A percentile compares a stretch with the other conserved stretches of the same genome.
Conservation (phyloP, 2,329 filamentous ascomycete species). For the Akanthomyces muscarius region DNA sequence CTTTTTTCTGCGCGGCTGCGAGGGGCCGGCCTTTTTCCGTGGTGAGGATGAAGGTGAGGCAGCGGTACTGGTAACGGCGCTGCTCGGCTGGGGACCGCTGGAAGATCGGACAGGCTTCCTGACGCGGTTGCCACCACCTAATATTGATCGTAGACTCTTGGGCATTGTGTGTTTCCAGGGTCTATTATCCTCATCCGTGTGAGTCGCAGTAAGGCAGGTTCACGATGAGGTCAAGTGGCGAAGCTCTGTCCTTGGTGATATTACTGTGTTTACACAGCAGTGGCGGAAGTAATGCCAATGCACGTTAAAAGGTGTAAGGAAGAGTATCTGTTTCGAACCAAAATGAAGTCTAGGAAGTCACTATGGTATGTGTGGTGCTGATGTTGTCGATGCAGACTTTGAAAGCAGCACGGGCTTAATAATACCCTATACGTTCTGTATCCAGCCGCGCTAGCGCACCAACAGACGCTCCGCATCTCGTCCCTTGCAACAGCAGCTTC, state of each 20-base stretch:
- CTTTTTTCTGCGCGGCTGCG: conserved; percentile 25
- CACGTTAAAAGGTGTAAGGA: neutral
- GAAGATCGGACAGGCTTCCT: conserved; percentile 28
- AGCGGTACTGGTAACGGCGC: neutral
- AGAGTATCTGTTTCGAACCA: too few relatives aligned
- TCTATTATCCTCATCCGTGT: neutral
- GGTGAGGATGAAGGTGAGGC: conserved; percentile 17
- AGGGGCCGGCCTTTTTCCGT: conserved; percentile 4
- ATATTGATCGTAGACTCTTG: conserved; percentile 35
- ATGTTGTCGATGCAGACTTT: conserved; percentile 2
- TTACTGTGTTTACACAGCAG: neutral
- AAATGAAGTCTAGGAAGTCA: neutral
- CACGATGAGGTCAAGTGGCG: neutral
- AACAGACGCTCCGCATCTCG: neutral
- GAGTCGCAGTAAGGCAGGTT: neutral
- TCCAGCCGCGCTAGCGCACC: neutral
- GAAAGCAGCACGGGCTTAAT: conserved; percentile 13
- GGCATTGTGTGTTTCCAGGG: conserved; percentile 24
- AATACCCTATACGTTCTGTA: conserved; percentile 1
- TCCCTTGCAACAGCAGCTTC: neutral
- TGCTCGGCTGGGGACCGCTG: conserved; percentile 9
- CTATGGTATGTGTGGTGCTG: neutral
- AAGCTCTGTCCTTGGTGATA: neutral
- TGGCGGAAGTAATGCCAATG: neutral
- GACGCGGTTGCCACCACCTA: conserved; percentile 35